Evolutionary conservation across 257 asterid species (phyloP).

Genomic region (Solanum appendiculatum): DNA sequence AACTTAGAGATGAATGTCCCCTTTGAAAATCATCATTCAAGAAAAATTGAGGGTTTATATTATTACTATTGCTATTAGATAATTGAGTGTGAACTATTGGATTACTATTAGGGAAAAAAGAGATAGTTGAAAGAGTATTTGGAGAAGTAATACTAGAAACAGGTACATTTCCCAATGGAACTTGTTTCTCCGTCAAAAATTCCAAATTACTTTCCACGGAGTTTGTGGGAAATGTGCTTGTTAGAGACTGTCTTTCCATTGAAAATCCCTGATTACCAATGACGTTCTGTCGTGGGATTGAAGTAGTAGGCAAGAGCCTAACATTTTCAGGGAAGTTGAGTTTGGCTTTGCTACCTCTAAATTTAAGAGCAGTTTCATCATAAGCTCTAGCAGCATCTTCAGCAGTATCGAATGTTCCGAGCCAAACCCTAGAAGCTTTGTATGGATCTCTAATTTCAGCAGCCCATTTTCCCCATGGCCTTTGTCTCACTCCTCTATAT

Average conservation of each 20-base stretch:
- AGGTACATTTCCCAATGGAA: background rate
- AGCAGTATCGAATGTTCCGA: slow-evolving; percentile 41
- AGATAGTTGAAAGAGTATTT: background rate
- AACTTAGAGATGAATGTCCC: background rate
- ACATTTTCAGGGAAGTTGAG: slow-evolving; percentile 55
- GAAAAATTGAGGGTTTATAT: background rate
- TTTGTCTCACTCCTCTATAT: slow-evolving; percentile 44
- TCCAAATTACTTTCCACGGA: background rate
- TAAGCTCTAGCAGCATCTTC: slow-evolving; percentile 52
- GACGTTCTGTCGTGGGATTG: background rate
- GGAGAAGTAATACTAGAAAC: background rate
- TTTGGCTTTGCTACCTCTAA: slow-evolving; percentile 48
- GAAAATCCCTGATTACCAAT: background rate
- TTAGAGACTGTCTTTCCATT: background rate
- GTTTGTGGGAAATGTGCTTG: background rate
- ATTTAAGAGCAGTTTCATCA: slow-evolving; percentile 37
- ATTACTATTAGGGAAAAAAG: background rate
- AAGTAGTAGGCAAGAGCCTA: slow-evolving; percentile 3
- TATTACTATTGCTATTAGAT: background rate
- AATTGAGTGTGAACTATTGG: slow-evolving; percentile 11
- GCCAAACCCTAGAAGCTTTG: slow-evolving; percentile 47
- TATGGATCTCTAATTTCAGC: slow-evolving; percentile 56
- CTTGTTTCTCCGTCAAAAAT: background rate
- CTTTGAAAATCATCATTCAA: background rate
- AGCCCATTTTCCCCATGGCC: slow-evolving; percentile 69